phyloP scores from a whole-genome alignment of 768 basidiomycete genomes.

The Rhizopogon sp. region DNA sequence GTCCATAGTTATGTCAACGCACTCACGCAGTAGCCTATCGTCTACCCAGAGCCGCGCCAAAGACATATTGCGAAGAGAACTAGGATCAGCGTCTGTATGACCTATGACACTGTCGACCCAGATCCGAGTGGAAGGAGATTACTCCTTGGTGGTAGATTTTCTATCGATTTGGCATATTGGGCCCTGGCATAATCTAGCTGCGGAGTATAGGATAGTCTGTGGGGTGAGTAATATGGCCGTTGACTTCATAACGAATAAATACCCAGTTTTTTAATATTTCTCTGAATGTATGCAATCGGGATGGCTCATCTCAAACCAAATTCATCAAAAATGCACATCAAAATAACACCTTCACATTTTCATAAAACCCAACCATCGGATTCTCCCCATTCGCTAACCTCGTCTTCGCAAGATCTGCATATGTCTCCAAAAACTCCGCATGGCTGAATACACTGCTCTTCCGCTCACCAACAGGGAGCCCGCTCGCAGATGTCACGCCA shows the following conservation, averaged over 20 bases:
- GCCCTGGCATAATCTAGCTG: too few species aligned
- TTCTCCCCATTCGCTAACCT: slow-evolving; percentile 78
- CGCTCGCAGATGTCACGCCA: slow-evolving; percentile 69
- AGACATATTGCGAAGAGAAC: background rate
- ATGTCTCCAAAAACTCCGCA: slow-evolving; percentile 83
- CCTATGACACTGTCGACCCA: background rate
- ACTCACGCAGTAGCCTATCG: background rate
- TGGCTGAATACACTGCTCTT: slow-evolving; percentile 85
- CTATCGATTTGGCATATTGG: too few species aligned
- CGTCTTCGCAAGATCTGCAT: slow-evolving; percentile 71
- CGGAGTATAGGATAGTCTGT: too few species aligned
- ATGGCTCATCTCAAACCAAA: background rate
- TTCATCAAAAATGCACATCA: slow-evolving; percentile 26
- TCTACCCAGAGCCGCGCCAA: background rate
- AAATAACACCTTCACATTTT: slow-evolving; percentile 92
- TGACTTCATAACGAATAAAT: background rate
- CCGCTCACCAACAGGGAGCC: slow-evolving; percentile 74
- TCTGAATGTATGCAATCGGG: background rate
- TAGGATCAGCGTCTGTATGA: background rate
- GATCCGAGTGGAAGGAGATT: background rate
- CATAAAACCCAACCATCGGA: slow-evolving; percentile 84
- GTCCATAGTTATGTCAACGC: background rate
- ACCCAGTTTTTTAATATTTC: background rate
- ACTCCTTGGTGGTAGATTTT: background rate
- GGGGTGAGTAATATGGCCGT: background rate